These are phyloP conservation scores for Ophidiomyces ophidiicola DNA, from an alignment of 2,329 filamentous ascomycete genomes.

Conservation along the genomic window DNA sequence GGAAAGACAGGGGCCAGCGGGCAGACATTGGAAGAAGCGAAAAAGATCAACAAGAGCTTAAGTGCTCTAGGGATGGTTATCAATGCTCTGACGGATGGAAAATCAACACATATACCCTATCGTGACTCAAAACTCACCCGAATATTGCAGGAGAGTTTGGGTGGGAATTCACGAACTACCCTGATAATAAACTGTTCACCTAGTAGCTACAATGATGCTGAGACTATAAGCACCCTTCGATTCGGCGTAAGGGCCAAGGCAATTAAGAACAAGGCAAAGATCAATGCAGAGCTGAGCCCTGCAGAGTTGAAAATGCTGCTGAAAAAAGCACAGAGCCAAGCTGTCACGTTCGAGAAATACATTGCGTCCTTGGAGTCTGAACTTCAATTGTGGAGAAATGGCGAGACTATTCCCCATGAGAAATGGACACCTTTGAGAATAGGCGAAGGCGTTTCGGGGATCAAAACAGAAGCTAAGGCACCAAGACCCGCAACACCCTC, in stretches of 20 bases:
- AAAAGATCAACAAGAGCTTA: constrained; percentile 99
- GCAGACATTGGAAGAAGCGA: constrained; percentile 93
- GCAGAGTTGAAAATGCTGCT: constrained; percentile 86
- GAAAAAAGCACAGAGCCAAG: constrained; percentile 81
- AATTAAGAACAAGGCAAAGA: constrained; percentile 99
- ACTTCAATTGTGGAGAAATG: constrained; percentile 73
- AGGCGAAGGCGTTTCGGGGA: constrained; percentile 39
- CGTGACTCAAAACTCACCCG: constrained; percentile 95
- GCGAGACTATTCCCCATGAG: constrained; percentile 79
- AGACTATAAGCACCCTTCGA: constrained; percentile 80
- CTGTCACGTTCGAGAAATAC: constrained; percentile 78
- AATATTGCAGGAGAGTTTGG: constrained; percentile 91
- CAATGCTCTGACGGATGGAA: constrained; percentile 90
- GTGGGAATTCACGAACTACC: constrained; percentile 96
- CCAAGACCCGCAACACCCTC: constrained; percentile 34
- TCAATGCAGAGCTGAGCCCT: constrained; percentile 94
- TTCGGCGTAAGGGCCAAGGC: constrained; percentile 96
- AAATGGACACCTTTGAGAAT: constrained; percentile 63
- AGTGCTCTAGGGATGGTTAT: constrained; percentile 98
- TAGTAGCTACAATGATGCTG: constrained; percentile 92
- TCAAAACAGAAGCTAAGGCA: constrained; percentile 36
- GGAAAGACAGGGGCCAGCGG: constrained; percentile 97
- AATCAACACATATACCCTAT: constrained; percentile 92
- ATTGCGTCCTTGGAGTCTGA: constrained; percentile 74
- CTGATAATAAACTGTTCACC: constrained; percentile 99